These are phyloP conservation scores for Penicillium paradoxum DNA, from an alignment of 495 filamentous ascomycete genomes.

Conservation along the genomic window DNA sequence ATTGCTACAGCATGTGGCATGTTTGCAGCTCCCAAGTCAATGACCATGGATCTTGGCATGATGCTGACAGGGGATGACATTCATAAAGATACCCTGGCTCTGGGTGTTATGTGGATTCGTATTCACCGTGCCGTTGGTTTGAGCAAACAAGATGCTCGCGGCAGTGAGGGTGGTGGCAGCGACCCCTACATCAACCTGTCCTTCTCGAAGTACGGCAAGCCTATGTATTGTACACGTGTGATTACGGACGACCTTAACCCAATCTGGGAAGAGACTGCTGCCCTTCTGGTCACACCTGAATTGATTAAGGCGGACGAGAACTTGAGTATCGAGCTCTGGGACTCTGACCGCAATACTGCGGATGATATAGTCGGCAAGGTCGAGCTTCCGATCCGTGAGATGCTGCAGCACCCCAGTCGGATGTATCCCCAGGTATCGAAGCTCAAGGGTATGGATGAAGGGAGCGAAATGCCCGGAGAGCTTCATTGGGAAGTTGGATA, in stretches of 20 bases:
- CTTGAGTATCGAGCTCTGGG: conserved; percentile 91
- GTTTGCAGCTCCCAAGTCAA: conserved; percentile 94
- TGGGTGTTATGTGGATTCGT: conserved; percentile 85
- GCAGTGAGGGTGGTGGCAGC: conserved; percentile 80
- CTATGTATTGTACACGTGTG: conserved; percentile 94
- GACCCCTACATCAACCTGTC: conserved; percentile 82
- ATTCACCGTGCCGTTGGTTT: conserved; percentile 83
- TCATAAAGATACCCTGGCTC: conserved; percentile 76
- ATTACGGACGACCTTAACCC: conserved; percentile 94
- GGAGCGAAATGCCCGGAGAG: conserved; percentile 85
- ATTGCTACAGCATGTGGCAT: conserved; percentile 79
- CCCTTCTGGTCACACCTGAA: conserved; percentile 77
- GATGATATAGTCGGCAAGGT: conserved; percentile 95
- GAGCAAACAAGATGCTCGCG: conserved; percentile 85
- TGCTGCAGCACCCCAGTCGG: conserved; percentile 86
- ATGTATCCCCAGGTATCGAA: conserved; percentile 92
- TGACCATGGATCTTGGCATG: conserved; percentile 86
- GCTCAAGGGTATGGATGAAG: conserved; percentile 72
- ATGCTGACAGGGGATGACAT: conserved; percentile 87
- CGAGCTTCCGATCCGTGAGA: conserved; percentile 85
- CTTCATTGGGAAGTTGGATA: conserved; percentile 95
- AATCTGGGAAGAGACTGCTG: conserved; percentile 87
- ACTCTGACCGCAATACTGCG: conserved; percentile 80
- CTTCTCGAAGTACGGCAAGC: conserved; percentile 89
- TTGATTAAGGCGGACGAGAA: conserved; percentile 90